Conservation (phyloP, 2,329 filamentous ascomycete genomes). For the Paradendryphiella salina region DNA sequence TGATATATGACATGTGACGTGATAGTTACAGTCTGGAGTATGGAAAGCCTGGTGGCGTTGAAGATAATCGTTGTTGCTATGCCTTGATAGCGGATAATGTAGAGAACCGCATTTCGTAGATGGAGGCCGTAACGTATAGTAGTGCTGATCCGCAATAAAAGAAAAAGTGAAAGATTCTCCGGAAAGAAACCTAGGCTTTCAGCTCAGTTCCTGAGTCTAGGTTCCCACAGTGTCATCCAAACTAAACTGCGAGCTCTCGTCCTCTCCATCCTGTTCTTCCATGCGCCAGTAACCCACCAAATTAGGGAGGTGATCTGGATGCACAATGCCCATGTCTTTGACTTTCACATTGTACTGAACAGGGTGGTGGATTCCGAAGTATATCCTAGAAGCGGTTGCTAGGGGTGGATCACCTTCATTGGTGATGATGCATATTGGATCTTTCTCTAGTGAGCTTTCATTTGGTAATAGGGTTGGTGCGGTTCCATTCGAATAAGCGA, state of each 20-base stretch:
- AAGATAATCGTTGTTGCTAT: too few relatives aligned
- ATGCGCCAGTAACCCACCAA: slow-evolving; percentile 15
- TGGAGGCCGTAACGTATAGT: not conserved
- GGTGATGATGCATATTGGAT: slow-evolving; percentile 31
- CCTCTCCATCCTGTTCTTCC: slow-evolving; percentile 2
- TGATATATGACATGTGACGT: too few relatives aligned
- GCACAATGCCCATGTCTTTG: slow-evolving; percentile 45
- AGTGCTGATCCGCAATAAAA: not conserved
- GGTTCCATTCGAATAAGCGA: slow-evolving; percentile 34
- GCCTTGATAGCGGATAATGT: too few relatives aligned
- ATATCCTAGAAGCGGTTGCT: slow-evolving; percentile 27
- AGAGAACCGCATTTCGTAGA: not conserved
- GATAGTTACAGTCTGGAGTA: too few relatives aligned
- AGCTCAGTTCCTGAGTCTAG: too few relatives aligned
- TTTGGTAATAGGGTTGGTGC: slow-evolving; percentile 9
- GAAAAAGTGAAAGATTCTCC: not conserved
- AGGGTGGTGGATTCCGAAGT: slow-evolving; percentile 45
- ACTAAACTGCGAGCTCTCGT: not conserved
- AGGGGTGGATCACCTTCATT: not conserved
- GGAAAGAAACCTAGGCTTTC: too few relatives aligned
- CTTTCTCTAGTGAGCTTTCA: slow-evolving; percentile 44
- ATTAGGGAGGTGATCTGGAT: slow-evolving; percentile 21
- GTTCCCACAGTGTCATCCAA: not conserved
- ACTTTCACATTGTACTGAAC: slow-evolving; percentile 52
- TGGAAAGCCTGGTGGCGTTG: not conserved